Conservation (phyloP, 371 early-diverging fungal species). For the Circinella minor region DNA sequence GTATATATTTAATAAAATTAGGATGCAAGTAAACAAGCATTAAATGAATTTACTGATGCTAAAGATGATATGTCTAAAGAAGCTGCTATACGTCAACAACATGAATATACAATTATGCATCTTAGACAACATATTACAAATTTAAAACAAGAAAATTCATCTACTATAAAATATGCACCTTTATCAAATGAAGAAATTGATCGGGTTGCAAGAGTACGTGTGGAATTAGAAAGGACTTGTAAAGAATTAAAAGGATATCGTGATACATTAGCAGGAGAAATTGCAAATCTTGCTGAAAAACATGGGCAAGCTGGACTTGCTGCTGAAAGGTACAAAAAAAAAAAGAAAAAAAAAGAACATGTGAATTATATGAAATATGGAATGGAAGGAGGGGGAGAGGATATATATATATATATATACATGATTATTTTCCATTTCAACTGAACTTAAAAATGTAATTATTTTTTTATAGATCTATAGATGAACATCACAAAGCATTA, state of each 20-base stretch:
- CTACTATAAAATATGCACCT: constrained; percentile 20
- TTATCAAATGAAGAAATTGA: constrained; percentile 44
- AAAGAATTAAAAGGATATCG: constrained; percentile 42
- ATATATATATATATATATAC: background rate
- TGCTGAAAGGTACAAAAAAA: constrained; percentile 26
- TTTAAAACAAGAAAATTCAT: constrained; percentile 22
- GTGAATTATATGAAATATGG: no score
- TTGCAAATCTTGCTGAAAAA: constrained; percentile 31
- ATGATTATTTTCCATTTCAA: no score
- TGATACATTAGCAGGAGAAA: constrained; percentile 25
- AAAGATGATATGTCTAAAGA: constrained; percentile 53
- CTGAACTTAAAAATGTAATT: no score
- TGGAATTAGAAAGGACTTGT: constrained; percentile 41
- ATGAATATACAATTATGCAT: constrained; percentile 38
- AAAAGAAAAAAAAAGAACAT: background rate
- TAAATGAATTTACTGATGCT: constrained; percentile 46
- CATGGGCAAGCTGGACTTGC: constrained; percentile 34
- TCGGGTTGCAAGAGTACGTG: constrained; percentile 34
- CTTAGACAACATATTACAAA: constrained; percentile 37
- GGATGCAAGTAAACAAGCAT: constrained; percentile 44
- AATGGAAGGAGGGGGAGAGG: background rate
- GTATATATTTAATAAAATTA: constrained; percentile 11
- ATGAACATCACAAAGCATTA: constrained; percentile 26
- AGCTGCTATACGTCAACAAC: constrained; percentile 37
- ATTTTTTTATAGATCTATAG: background rate